Evolutionary conservation across 148 eudicot species (phyloP).

Genomic region (Rhododendron vialii): DNA sequence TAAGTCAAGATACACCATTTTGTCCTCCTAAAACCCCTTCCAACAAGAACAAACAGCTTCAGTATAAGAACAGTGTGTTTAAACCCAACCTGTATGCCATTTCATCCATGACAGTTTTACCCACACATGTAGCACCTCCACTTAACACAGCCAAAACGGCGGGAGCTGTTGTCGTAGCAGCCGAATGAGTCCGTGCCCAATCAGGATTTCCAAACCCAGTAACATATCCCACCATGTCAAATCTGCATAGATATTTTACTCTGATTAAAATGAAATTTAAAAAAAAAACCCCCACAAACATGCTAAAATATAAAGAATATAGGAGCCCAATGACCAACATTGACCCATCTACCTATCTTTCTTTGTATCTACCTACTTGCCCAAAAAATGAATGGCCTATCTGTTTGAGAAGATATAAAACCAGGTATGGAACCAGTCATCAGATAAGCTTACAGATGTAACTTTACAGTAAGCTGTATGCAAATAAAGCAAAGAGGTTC

Average conservation of each 20-base stretch:
- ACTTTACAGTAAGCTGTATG: background rate
- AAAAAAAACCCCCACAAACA: background rate
- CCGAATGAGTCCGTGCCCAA: conserved; percentile 72
- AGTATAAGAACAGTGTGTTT: background rate
- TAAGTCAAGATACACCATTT: background rate
- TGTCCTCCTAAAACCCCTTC: background rate
- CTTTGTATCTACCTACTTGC: background rate
- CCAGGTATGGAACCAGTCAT: background rate
- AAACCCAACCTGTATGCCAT: conserved; percentile 76
- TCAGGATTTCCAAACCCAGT: conserved; percentile 79
- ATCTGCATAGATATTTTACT: conserved; percentile 38
- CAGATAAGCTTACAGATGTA: background rate
- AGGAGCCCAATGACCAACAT: background rate
- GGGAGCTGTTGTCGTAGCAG: conserved; percentile 66
- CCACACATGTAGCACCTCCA: conserved; percentile 83
- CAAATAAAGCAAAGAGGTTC: background rate
- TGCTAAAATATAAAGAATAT: background rate
- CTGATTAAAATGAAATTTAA: background rate
- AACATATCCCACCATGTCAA: conserved; percentile 69
- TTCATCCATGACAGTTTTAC: conserved; percentile 94
- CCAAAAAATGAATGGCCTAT: background rate
- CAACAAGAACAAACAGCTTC: background rate
- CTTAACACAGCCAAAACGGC: conserved; percentile 48
- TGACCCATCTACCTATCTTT: background rate
- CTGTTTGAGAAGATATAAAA: background rate